phyloP scores from a whole-genome alignment of 495 filamentous ascomycete species.

The Neurospora africana region DNA sequence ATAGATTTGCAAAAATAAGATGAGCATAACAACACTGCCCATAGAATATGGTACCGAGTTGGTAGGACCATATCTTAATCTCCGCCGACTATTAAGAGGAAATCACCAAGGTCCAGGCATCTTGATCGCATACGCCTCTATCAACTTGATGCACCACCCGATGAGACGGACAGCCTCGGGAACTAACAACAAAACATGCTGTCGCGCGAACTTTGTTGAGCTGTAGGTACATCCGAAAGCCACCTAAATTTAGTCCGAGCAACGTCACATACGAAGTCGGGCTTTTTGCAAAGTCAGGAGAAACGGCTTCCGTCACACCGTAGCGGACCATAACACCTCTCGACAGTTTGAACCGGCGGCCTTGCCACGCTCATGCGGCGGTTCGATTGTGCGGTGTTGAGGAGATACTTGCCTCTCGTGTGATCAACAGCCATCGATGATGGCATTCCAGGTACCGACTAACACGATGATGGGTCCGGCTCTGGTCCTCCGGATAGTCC shows the following conservation, averaged over 20 bases:
- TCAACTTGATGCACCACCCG: neutral
- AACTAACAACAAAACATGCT: neutral
- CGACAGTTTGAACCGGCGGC: neutral
- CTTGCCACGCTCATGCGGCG: neutral
- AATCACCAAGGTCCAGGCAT: neutral
- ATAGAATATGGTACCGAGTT: neutral
- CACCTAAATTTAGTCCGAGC: conserved; percentile 22
- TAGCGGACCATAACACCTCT: neutral
- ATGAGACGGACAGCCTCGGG: neutral
- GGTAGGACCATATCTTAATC: neutral
- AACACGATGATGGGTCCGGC: neutral
- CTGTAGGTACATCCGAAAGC: conserved; percentile 5
- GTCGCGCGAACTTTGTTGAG: conserved; percentile 9
- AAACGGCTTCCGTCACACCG: neutral
- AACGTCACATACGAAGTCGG: conserved; percentile 17
- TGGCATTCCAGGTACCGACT: neutral
- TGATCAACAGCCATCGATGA: neutral
- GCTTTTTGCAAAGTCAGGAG: conserved; percentile 3
- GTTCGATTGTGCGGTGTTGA: neutral
- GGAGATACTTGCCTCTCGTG: neutral
- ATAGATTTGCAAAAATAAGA: conserved; percentile 5
- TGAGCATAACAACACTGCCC: neutral
- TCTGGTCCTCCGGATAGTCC: neutral
- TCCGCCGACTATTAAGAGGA: neutral
- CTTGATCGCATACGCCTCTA: conserved; percentile 10